These are phyloP conservation scores for Trifolium dubium DNA, from an alignment of 306 rosid genomes.

Conservation along the genomic window DNA sequence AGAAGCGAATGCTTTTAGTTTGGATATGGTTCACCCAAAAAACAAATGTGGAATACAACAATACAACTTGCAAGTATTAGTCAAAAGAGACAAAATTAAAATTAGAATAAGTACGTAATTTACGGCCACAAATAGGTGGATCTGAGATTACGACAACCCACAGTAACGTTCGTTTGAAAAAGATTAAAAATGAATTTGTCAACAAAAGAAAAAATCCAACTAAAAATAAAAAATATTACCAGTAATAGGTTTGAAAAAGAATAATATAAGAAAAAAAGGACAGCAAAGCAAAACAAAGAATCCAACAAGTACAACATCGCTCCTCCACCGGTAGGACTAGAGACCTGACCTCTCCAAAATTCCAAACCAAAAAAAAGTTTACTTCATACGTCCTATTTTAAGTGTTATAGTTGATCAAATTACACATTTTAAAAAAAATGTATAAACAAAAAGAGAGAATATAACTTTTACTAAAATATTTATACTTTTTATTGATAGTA, in stretches of 20 bases:
- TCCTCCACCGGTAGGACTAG: conserved; percentile 42
- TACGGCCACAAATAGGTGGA: conserved; percentile 16
- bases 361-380: conserved; percentile 21
- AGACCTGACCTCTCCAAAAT: conserved; percentile 40
- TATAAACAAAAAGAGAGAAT: too few species aligned
- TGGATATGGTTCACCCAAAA: background rate
- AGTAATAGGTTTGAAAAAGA: background rate
- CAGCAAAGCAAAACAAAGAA: conserved; percentile 23
- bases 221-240: background rate
- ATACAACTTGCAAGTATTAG: background rate
- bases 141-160: conserved; percentile 17
- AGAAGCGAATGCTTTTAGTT: background rate
- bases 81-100: conserved; percentile 4
- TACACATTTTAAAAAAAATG: too few species aligned
- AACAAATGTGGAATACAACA: background rate
- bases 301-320: conserved; percentile 41
- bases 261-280: background rate
- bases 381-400: too few species aligned
- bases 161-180: conserved; percentile 3
- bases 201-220: background rate
- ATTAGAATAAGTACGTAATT: background rate
- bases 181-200: background rate
- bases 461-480: too few species aligned
- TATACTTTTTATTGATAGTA: too few species aligned
- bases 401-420: too few species aligned